A percentile compares a stretch with the other conserved stretches of the same genome.
These are phyloP conservation scores for Lentinula lateritia DNA, from an alignment of 768 basidiomycete species.

Conservation along the genomic window DNA sequence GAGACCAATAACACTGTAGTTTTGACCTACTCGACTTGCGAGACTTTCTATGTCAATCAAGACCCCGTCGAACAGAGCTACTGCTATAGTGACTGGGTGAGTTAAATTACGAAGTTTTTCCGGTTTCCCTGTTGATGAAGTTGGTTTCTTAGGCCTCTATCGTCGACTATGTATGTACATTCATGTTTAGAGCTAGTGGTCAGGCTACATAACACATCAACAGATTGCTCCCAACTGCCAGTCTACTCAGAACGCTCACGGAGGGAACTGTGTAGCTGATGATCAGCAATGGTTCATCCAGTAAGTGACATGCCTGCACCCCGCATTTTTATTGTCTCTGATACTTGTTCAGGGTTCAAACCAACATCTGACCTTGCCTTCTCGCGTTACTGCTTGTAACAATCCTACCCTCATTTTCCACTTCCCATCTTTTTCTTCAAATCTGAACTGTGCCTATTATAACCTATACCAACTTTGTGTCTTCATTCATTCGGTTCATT, in stretches of 20 bases:
- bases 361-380: background rate
- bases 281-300: slow-evolving; percentile 46
- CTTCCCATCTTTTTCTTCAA: background rate
- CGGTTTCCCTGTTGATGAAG: background rate
- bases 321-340: background rate
- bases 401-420: background rate
- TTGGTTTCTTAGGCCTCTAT: background rate
- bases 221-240: slow-evolving; percentile 36
- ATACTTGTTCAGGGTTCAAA: background rate
- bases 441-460: background rate
- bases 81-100: slow-evolving; percentile 43
- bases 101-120: background rate
- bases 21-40: slow-evolving; percentile 38
- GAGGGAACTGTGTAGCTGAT: slow-evolving; percentile 40
- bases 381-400: too few relatives aligned
- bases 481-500: background rate
- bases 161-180: background rate
- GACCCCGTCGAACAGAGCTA: slow-evolving; percentile 30
- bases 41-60: slow-evolving; percentile 46
- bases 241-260: slow-evolving; percentile 43
- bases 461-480: background rate
- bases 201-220: background rate
- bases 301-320: slow-evolving; percentile 15
- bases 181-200: background rate
- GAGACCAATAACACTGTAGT: slow-evolving; percentile 29